These are phyloP conservation scores for Cladophialophora immunda DNA, from an alignment of 2,329 filamentous ascomycete genomes.

Conservation along the genomic window DNA sequence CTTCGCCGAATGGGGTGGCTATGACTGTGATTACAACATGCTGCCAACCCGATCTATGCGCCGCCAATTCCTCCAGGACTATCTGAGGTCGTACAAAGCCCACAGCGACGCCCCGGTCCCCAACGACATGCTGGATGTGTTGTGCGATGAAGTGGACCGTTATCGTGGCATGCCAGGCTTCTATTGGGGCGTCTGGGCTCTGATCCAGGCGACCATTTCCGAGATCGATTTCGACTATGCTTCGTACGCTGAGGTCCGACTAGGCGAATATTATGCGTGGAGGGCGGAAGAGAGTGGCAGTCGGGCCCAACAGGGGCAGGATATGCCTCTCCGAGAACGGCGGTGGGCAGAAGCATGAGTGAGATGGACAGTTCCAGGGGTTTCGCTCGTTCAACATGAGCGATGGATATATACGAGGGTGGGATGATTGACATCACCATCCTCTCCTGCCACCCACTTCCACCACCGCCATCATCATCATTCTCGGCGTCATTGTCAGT, in stretches of 20 bases:
- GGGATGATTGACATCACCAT: background rate
- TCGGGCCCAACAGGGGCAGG: slow-evolving; percentile 62
- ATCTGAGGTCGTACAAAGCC: slow-evolving; percentile 77
- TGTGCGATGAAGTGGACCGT: slow-evolving; percentile 82
- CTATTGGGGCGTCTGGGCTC: slow-evolving; percentile 88
- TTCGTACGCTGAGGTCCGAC: slow-evolving; percentile 82
- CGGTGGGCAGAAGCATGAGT: slow-evolving; percentile 72
- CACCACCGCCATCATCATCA: background rate
- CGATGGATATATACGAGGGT: background rate
- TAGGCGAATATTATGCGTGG: slow-evolving; percentile 95
- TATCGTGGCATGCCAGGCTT: slow-evolving; percentile 92
- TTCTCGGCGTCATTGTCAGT: background rate
- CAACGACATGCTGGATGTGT: slow-evolving; percentile 65
- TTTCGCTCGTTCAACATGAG: background rate
- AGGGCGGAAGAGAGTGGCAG: slow-evolving; percentile 73
- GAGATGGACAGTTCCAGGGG: background rate
- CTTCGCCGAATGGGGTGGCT: slow-evolving; percentile 97
- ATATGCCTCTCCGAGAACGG: slow-evolving; percentile 77
- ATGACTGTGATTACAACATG: slow-evolving; percentile 88
- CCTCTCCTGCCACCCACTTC: background rate
- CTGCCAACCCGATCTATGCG: slow-evolving; percentile 82
- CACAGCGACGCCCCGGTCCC: slow-evolving; percentile 55
- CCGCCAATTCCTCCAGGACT: slow-evolving; percentile 81
- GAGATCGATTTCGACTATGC: slow-evolving; percentile 98
- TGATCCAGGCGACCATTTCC: slow-evolving; percentile 93